Conservation (phyloP, 371 early-diverging fungal genomes). For the Rhizopus arrhizus region DNA sequence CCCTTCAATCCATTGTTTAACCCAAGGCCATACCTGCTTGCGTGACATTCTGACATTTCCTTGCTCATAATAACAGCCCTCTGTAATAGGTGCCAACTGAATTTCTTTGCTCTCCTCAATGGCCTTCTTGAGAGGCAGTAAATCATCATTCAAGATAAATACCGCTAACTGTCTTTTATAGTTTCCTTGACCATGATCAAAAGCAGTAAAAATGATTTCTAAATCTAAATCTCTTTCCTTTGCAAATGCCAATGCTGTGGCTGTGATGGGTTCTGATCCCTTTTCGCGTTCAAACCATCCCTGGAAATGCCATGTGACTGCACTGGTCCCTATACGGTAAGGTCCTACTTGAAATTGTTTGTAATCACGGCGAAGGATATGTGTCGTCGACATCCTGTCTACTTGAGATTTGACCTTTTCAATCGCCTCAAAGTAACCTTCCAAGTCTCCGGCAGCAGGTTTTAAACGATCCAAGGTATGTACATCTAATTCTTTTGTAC, state of each 20-base stretch:
- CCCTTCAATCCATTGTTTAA: constrained; percentile 15
- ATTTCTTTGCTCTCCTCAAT: constrained; percentile 29
- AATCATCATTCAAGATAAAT: constrained; percentile 33
- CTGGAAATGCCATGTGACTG: constrained; percentile 60
- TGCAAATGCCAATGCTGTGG: constrained; percentile 37
- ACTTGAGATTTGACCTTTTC: constrained; percentile 61
- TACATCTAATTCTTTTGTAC: constrained; percentile 59
- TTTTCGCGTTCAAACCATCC: constrained; percentile 53
- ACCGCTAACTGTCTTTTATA: constrained; percentile 69
- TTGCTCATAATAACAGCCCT: constrained; percentile 44
- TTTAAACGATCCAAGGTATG: constrained; percentile 41
- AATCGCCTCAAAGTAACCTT: constrained; percentile 49
- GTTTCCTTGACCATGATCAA: constrained; percentile 47
- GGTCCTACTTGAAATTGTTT: constrained; percentile 63
- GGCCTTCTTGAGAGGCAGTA: constrained; percentile 20
- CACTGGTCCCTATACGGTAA: constrained; percentile 64
- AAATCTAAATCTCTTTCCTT: constrained; percentile 54
- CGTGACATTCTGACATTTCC: constrained; percentile 62
- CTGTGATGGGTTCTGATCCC: constrained; percentile 23
- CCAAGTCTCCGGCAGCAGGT: not conserved
- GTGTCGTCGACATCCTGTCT: constrained; percentile 48
- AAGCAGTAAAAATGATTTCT: constrained; percentile 63
- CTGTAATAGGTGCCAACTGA: constrained; percentile 1
- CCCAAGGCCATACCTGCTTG: constrained; percentile 71
- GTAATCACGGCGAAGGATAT: constrained; percentile 78